Evolutionary conservation across 2,329 filamentous ascomycete species (phyloP), one percentile per base, ranked within the genome.

Genomic region (Cordyceps javanica): DNA sequence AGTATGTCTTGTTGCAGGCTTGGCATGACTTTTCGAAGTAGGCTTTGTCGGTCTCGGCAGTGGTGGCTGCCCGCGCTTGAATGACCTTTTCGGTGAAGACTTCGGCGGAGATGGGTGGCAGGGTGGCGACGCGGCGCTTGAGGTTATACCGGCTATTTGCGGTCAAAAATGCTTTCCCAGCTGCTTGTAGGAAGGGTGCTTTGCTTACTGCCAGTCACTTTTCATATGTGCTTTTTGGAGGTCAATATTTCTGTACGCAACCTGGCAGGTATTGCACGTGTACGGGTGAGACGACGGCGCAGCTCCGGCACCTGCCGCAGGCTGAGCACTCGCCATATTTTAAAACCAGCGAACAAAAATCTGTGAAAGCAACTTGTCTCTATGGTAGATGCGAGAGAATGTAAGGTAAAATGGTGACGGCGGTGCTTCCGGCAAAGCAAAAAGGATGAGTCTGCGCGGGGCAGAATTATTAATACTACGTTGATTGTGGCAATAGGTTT

Each of bases 181-280:
- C 10, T 32, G 55, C 11, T 58, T 57, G 8, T 60, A 4, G 11
- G 14, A 3, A 21, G 10, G 16, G 14, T 8, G 14, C 21, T n/a
- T 41, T 4, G 86, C 90, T 76, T 81, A 94, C 89, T 99, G 93
- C 94, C 94, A 99, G 76, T 99, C 94, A 66, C 88, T 94, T 73
- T 94, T 91, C 94, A 99, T 99, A 71, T 99, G 94, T 38, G 85
- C 87, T 71, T 94, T 87, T 76, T 99, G 94, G 58, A 95, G 81
- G 70, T 97, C 93, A 71, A 90, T 91, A 69, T 90, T 91, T 64
- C 93, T 88, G 75, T 97, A 99, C 54, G 93, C 94, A 65, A 99
- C 92, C 72, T 96, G 91, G 70, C 94, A 99, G 59, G 92, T 94
- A 74, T 97, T 99, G 85, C 94, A 99, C 57, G 93, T 97, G 76